These are phyloP conservation scores for Metarhizium rileyi DNA, from an alignment of 2,329 filamentous ascomycete species.

Conservation along the genomic window DNA sequence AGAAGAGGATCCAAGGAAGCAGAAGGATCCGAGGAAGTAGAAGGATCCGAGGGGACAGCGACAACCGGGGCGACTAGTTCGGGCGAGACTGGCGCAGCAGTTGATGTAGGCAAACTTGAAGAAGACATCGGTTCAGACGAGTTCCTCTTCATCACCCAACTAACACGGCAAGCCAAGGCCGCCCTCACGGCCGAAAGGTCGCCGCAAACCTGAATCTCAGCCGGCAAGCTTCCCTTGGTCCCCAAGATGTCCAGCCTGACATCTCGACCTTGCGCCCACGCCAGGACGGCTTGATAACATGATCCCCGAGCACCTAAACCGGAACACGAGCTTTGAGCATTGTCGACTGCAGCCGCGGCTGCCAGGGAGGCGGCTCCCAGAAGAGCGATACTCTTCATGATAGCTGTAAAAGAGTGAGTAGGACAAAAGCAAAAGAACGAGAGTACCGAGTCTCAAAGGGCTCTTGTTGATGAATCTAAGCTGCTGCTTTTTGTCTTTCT, in stretches of 20 bases:
- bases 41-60: background rate
- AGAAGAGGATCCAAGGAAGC: background rate
- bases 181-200: background rate
- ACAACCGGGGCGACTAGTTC: no score
- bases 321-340: background rate
- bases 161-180: background rate
- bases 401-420: background rate
- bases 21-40: background rate
- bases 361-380: background rate
- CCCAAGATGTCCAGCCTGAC: background rate
- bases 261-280: background rate
- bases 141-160: background rate
- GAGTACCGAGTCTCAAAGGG: background rate
- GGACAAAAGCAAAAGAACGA: background rate
- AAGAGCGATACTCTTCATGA: background rate
- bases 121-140: no score
- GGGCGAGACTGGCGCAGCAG: no score
- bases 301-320: background rate
- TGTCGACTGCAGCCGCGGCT: background rate
- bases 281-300: background rate
- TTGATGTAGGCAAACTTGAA: no score
- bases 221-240: background rate
- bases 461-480: background rate
- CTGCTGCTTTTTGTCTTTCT: background rate
- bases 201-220: background rate